These are phyloP conservation scores for Crataegus laevigata DNA, from an alignment of 306 rosid species.

Conservation along the genomic window DNA sequence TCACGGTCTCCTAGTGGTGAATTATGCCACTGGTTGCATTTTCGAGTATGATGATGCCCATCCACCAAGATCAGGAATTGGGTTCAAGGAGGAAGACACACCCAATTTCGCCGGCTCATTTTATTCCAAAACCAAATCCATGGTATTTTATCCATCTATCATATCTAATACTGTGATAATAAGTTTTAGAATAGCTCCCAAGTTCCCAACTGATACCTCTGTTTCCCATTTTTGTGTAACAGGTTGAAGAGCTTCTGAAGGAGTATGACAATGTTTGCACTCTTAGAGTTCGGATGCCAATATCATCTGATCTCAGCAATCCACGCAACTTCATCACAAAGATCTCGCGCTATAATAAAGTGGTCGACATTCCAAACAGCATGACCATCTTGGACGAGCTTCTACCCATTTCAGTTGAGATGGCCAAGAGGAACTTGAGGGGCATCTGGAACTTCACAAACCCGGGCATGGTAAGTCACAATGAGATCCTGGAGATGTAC, in stretches of 20 bases:
- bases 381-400: conserved; percentile 56
- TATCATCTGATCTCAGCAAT: conserved; percentile 47
- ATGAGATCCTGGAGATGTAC: conserved; percentile 63
- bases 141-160: conserved; percentile 18
- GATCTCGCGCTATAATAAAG: conserved; percentile 39
- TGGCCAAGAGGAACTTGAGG: conserved; percentile 43
- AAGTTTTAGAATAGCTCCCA: background rate
- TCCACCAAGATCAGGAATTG: conserved; percentile 28
- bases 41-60: conserved; percentile 37
- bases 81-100: conserved; percentile 34
- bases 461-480: conserved; percentile 48
- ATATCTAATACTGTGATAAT: background rate
- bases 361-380: conserved; percentile 45
- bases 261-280: conserved; percentile 60
- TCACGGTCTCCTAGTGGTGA: conserved; percentile 31
- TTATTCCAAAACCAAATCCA: conserved; percentile 46
- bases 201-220: background rate
- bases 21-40: conserved; percentile 38
- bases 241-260: conserved; percentile 54
- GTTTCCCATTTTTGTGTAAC: background rate
- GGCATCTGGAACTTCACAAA: conserved; percentile 62
- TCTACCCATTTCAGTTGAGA: conserved; percentile 50
- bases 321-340: conserved; percentile 52
- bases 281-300: conserved; percentile 47
- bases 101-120: conserved; percentile 28